Evolutionary conservation across 202 grass and related monocot species (phyloP).

Genomic region (Digitaria exilis): DNA sequence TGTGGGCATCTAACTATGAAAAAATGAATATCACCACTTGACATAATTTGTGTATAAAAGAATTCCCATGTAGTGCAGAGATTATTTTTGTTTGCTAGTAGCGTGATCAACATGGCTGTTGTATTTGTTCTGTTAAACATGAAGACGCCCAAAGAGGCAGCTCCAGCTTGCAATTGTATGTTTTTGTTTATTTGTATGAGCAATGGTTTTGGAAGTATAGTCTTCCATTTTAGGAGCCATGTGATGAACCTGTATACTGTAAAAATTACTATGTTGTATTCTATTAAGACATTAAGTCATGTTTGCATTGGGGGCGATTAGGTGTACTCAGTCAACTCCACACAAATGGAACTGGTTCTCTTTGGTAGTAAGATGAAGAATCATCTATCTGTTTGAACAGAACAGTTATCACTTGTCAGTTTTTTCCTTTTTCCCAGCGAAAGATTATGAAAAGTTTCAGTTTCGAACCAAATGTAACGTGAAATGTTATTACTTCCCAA

Average conservation of each 20-base stretch:
- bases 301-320: too few relatives aligned
- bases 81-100: not conserved
- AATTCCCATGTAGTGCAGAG: constrained; percentile 6
- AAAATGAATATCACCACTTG: not conserved
- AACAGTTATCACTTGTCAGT: too few relatives aligned
- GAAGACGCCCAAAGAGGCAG: not conserved
- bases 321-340: too few relatives aligned
- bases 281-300: too few relatives aligned
- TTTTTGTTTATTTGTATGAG: not conserved
- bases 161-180: not conserved
- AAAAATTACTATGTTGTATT: not conserved
- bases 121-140: not conserved
- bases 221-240: not conserved
- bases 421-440: too few relatives aligned
- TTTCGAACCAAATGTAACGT: too few relatives aligned
- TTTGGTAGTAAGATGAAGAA: too few relatives aligned
- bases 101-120: not conserved
- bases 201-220: not conserved
- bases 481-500: too few relatives aligned
- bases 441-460: too few relatives aligned
- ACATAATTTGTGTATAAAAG: constrained; percentile 4
- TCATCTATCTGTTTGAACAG: too few relatives aligned
- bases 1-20: constrained; percentile 8
- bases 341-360: too few relatives aligned
- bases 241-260: not conserved